phyloP scores from a whole-genome alignment of 352 stramenopile genomes.

The Aphanomyces stellatus region DNA sequence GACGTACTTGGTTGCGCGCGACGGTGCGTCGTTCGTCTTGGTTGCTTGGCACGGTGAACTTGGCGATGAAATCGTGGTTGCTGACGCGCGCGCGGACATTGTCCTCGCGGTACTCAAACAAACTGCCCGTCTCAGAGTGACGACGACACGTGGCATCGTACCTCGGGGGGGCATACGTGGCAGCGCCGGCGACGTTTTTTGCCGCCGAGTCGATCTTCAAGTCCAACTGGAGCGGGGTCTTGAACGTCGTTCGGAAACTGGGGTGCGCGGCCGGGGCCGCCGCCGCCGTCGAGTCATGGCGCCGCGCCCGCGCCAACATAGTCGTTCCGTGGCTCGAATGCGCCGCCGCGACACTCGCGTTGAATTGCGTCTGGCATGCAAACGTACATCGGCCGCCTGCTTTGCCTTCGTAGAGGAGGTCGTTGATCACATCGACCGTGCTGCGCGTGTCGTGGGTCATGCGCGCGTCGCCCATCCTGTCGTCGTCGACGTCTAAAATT shows the following conservation, averaged over 20 bases:
- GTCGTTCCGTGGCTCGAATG: too few relatives aligned
- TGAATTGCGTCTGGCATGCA: neutral
- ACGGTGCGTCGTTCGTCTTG: constrained; percentile 49
- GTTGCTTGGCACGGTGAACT: constrained; percentile 50
- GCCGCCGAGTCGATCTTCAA: constrained; percentile 18
- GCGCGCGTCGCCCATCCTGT: too few relatives aligned
- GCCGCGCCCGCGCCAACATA: neutral
- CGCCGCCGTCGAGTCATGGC: neutral
- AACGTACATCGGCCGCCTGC: constrained; percentile 3
- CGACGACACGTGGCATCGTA: neutral
- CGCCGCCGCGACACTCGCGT: neutral
- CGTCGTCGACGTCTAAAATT: too few relatives aligned
- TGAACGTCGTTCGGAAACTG: constrained; percentile 1
- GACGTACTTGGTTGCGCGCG: constrained; percentile 42
- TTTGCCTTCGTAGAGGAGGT: neutral
- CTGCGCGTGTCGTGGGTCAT: too few relatives aligned
- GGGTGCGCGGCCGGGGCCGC: neutral
- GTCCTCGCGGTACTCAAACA: neutral
- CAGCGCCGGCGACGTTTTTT: neutral
- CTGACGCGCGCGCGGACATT: too few relatives aligned
- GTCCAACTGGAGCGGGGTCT: constrained; percentile 9
- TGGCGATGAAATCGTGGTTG: constrained; percentile 46
- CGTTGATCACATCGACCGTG: constrained; percentile 8
- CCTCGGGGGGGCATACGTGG: constrained; percentile 8
- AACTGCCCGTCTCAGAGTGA: neutral